phyloP scores from a whole-genome alignment of 2,329 filamentous ascomycete genomes.

The Botrytis aclada region DNA sequence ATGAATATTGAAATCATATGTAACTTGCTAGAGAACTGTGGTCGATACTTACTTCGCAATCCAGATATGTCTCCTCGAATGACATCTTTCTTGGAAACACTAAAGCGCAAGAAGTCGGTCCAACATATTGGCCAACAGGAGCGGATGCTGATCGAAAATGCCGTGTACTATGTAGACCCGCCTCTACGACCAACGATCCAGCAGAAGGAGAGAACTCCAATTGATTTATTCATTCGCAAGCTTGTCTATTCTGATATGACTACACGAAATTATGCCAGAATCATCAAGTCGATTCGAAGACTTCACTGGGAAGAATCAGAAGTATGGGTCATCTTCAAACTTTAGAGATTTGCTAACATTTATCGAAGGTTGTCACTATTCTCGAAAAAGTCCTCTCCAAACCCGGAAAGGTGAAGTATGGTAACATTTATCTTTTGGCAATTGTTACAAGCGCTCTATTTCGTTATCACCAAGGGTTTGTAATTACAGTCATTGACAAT shows the following conservation, averaged over 20 bases:
- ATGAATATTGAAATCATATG: conserved; percentile 99
- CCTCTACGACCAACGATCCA: conserved; percentile 90
- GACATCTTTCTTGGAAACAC: conserved; percentile 87
- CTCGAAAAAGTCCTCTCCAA: conserved; percentile 88
- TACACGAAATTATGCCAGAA: conserved; percentile 89
- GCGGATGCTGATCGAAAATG: conserved; percentile 97
- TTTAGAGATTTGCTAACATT: not conserved
- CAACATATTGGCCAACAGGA: conserved; percentile 95
- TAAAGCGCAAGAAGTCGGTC: conserved; percentile 92
- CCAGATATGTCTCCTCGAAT: conserved; percentile 91
- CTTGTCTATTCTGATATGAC: conserved; percentile 91
- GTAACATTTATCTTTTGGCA: conserved; percentile 89
- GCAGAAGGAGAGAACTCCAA: conserved; percentile 92
- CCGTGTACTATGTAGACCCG: conserved; percentile 95
- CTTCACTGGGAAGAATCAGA: conserved; percentile 97
- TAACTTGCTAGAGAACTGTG: conserved; percentile 93
- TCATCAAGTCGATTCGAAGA: conserved; percentile 89
- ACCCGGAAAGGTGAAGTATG: conserved; percentile 95
- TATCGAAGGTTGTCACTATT: conserved; percentile 37
- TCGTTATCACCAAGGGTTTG: conserved; percentile 87
- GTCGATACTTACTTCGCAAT: conserved; percentile 87
- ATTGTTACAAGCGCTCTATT: conserved; percentile 86
- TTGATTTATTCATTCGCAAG: conserved; percentile 90
- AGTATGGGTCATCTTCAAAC: conserved; percentile 42
- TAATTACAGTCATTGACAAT: conserved; percentile 87